These are phyloP conservation scores for Ustanciosporium gigantosporum DNA, from an alignment of 1,284 basidiomycete species.

Conservation along the genomic window DNA sequence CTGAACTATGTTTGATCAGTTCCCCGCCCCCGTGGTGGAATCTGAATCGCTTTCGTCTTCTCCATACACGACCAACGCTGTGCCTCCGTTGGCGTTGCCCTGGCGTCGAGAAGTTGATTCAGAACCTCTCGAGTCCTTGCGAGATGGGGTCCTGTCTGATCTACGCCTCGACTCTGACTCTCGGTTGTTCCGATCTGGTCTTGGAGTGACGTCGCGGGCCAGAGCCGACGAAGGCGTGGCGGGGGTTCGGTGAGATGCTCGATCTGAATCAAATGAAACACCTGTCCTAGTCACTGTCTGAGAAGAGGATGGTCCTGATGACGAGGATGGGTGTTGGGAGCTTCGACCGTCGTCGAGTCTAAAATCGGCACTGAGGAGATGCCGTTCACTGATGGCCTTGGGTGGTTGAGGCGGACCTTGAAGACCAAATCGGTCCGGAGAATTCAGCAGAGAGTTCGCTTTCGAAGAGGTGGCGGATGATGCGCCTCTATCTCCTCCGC, in stretches of 20 bases:
- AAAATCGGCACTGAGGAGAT: constrained; percentile 53
- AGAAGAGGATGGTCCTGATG: background rate
- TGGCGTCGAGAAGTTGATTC: background rate
- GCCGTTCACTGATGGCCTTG: constrained; percentile 49
- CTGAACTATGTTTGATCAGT: no score
- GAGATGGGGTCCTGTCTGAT: background rate
- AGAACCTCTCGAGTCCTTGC: background rate
- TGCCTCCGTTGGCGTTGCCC: constrained; percentile 13
- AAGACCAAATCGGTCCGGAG: constrained; percentile 52
- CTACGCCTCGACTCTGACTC: no score
- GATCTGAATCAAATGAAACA: no score
- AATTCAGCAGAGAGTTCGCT: constrained; percentile 33
- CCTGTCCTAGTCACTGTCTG: background rate
- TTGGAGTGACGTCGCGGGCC: constrained; percentile 20
- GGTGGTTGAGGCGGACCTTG: constrained; percentile 53
- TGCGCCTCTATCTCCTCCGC: background rate
- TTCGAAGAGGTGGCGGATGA: constrained; percentile 16
- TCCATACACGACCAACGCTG: constrained; percentile 57
- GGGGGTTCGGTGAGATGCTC: constrained; percentile 3
- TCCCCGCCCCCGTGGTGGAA: constrained; percentile 29
- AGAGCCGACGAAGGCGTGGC: constrained; percentile 33
- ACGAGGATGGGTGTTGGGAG: background rate
- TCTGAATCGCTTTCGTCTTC: constrained; percentile 48
- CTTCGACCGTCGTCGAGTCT: constrained; percentile 42
- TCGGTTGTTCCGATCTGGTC: no score